These are phyloP conservation scores for Pleoardoris graminearum DNA, from an alignment of 2,329 filamentous ascomycete genomes.

Conservation along the genomic window DNA sequence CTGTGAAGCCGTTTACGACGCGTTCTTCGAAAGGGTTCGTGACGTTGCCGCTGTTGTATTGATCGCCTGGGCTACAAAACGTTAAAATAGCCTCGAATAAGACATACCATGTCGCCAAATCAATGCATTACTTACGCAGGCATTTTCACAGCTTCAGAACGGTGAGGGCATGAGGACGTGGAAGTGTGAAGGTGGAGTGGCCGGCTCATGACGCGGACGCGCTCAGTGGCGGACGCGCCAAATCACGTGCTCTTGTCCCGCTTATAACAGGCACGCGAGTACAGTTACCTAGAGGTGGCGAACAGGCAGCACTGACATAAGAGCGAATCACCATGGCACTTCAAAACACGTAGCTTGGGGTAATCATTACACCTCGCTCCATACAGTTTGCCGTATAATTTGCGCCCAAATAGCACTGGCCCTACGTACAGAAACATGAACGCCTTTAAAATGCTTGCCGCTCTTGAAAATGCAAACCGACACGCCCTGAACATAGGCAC, in stretches of 20 bases:
- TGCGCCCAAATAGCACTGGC: neutral
- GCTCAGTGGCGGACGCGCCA: constrained; percentile 23
- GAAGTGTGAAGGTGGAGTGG: constrained; percentile 27
- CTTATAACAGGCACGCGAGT: neutral
- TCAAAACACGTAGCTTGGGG: neutral
- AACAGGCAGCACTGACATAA: neutral
- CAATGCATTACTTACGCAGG: constrained; percentile 36
- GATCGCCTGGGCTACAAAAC: constrained; percentile 41
- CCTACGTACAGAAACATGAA: neutral
- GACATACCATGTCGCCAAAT: neutral
- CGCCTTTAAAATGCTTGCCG: constrained; percentile 11
- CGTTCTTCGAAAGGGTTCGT: constrained; percentile 83
- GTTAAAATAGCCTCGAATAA: constrained; percentile 18
- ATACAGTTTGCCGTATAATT: neutral
- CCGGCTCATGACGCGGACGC: constrained; percentile 35
- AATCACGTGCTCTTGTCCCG: constrained; percentile 22
- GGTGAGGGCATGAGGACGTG: constrained; percentile 29
- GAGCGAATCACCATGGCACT: neutral
- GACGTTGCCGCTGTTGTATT: constrained; percentile 42
- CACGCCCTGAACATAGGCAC: neutral
- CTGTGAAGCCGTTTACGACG: constrained; percentile 78
- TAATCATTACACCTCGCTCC: neutral
- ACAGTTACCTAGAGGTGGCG: neutral
- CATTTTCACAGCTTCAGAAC: constrained; percentile 31
- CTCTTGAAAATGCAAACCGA: constrained; percentile 5